Evolutionary conservation across 257 asterid genomes (phyloP), one percentile per base, ranked within the genome.

Genomic region (Fraxinus quadrangulata): DNA sequence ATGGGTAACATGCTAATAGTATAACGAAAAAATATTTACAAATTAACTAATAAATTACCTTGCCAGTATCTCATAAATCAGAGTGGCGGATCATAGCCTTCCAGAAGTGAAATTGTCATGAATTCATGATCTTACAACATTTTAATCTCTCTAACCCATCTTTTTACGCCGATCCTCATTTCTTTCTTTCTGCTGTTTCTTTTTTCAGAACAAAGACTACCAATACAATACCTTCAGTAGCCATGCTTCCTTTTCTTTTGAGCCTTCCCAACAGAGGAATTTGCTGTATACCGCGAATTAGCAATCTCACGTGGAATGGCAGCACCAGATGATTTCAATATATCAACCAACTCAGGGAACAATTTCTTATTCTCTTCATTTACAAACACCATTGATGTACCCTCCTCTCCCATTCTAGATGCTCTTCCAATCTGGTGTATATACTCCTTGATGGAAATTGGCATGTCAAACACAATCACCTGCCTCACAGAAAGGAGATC

Each of bases 391-490:
- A 90, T 78, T 8, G 97, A 88, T 5, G 83, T 77, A 42, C 97
- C 99, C 77, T 88, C 91, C 87, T 90, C 92, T 40, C 95, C 96
- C 92, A 92, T 86, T 84, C 97, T 90, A 19, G 98, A 94, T 28
- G 97, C 97, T 84, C 99, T 90, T 65, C 99, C 99, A 76, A 92
- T 87, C 87, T 90, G 97, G 83, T 94, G 99, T 75, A 94, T 95
- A 16, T 92, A 92, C 83, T 94, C 99, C 80, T 88, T 89, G 71
- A 92, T 90, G 47, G 97, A 92, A 82, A 87, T 94, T 7, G 99
- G 97, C 87, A 94, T 85, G 86, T 94, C 99, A 83, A 94, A 94
- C 81, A 94, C 92, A 66, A 94, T 88, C 10, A 94, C 99, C 83
- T 90, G 97, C 85, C 83, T 92, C 84, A 92, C 96, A 3, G 83